Percentiles rank a stretch among this genome's conserved stretches.
Conservation (phyloP, 495 filamentous ascomycete species). For the Terfezia claveryi region DNA sequence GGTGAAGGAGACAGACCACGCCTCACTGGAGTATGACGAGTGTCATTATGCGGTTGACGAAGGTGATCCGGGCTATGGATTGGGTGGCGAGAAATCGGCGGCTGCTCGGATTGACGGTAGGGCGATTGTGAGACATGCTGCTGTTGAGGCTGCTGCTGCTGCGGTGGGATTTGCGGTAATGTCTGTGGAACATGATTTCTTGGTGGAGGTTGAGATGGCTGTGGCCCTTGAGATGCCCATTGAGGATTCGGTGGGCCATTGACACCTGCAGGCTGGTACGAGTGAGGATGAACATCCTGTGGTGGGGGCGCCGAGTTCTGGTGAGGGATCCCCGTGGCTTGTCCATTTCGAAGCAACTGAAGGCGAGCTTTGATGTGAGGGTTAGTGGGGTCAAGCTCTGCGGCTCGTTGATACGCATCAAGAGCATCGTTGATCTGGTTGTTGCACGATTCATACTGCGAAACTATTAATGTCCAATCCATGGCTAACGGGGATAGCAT, state of each 20-base stretch:
- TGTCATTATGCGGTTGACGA: constrained; percentile 49
- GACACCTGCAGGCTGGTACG: constrained; percentile 51
- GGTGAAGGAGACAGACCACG: constrained; percentile 37
- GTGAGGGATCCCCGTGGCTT: constrained; percentile 43
- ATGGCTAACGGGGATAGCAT: constrained; percentile 1
- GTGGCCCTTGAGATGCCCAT: constrained; percentile 52
- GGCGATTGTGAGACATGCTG: constrained; percentile 40
- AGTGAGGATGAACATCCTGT: constrained; percentile 65
- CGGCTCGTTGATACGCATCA: constrained; percentile 85
- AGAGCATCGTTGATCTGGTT: constrained; percentile 94
- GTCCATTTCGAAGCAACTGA: constrained; percentile 61
- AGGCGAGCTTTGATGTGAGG: constrained; percentile 90
- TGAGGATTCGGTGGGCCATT: constrained; percentile 56
- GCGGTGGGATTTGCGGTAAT: constrained; percentile 52
- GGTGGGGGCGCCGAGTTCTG: constrained; percentile 47
- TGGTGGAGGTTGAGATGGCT: constrained; percentile 26
- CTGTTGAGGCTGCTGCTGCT: constrained; percentile 37
- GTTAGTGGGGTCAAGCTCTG: constrained; percentile 80
- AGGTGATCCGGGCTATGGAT: constrained; percentile 28
- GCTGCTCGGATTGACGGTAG: constrained; percentile 49
- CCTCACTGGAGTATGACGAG: constrained; percentile 32
- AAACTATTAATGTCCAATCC: constrained; percentile 8
- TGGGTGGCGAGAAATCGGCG: constrained; percentile 37
- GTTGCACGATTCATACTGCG: constrained; percentile 90
- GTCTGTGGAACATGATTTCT: constrained; percentile 31